phyloP scores from a whole-genome alignment of 2,329 filamentous ascomycete genomes.

The Penicillium verrucosum region DNA sequence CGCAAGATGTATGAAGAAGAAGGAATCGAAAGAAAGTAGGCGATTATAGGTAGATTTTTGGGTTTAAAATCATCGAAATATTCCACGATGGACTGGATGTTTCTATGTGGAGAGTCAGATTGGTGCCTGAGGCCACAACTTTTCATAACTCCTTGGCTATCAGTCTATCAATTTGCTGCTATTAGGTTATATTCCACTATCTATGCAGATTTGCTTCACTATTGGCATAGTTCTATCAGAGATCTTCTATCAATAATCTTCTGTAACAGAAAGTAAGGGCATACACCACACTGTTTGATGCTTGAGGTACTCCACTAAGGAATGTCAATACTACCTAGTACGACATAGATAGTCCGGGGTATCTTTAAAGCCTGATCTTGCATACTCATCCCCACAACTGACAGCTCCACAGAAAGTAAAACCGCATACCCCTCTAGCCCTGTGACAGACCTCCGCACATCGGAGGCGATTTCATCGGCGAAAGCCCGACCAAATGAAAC shows the following conservation, averaged over 20 bases:
- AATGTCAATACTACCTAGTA: not conserved
- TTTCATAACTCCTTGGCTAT: not conserved
- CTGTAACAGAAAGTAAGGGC: not conserved
- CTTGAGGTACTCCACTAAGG: not conserved
- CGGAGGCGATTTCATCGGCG: slow-evolving; percentile 10
- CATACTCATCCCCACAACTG: not conserved
- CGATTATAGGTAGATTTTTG: not conserved
- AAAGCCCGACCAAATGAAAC: slow-evolving; percentile 18
- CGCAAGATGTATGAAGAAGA: not conserved
- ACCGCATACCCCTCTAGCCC: not conserved
- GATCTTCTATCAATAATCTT: fast-evolving
- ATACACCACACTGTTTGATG: not conserved
- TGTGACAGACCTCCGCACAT: not conserved
- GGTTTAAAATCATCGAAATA: not conserved
- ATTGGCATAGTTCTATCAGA: too few relatives aligned
- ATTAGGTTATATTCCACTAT: not conserved
- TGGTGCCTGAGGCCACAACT: not conserved
- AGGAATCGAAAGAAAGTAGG: not conserved
- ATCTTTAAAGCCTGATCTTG: not conserved
- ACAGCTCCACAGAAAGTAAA: not conserved
- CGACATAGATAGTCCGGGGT: not conserved
- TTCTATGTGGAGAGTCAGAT: not conserved
- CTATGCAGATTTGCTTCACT: not conserved
- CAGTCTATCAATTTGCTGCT: not conserved
- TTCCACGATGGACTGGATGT: not conserved